Conservation (phyloP, 2,329 filamentous ascomycete species). For the Apiospora kogelbergensis region DNA sequence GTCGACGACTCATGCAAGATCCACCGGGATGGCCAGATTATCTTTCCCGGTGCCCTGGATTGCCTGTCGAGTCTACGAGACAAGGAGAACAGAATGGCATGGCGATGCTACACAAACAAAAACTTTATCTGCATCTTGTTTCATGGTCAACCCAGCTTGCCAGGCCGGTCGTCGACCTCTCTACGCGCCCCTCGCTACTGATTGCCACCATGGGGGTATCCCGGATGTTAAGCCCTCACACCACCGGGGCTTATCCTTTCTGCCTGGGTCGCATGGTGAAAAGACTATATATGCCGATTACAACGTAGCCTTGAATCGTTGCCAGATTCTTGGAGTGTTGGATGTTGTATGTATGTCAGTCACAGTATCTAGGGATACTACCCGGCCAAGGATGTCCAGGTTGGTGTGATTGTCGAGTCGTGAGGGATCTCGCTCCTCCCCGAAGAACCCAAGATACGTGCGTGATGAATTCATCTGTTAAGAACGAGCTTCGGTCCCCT, state of each 20-base stretch:
- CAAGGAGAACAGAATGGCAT: too few relatives aligned
- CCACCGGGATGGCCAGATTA: not conserved
- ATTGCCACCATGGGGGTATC: too few relatives aligned
- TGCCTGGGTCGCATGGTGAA: not conserved
- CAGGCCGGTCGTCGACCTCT: not conserved
- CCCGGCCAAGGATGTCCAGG: not conserved
- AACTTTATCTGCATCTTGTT: not conserved
- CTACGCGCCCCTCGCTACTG: too few relatives aligned
- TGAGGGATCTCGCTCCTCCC: too few relatives aligned
- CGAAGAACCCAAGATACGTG: not conserved
- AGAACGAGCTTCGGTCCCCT: not conserved
- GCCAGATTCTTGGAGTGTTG: not conserved
- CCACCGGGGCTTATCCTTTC: not conserved
- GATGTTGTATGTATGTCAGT: not conserved
- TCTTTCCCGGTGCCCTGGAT: not conserved
- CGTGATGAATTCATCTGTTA: not conserved
- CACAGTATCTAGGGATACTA: not conserved
- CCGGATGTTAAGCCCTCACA: not conserved
- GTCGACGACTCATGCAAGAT: not conserved
- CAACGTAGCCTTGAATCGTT: not conserved
- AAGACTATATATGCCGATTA: not conserved
- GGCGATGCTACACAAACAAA: not conserved
- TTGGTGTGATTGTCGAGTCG: not conserved
- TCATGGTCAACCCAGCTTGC: not conserved
- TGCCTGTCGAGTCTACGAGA: not conserved